phyloP scores from a whole-genome alignment of 2,329 filamentous ascomycete genomes.

The Apiospora phragmitis region DNA sequence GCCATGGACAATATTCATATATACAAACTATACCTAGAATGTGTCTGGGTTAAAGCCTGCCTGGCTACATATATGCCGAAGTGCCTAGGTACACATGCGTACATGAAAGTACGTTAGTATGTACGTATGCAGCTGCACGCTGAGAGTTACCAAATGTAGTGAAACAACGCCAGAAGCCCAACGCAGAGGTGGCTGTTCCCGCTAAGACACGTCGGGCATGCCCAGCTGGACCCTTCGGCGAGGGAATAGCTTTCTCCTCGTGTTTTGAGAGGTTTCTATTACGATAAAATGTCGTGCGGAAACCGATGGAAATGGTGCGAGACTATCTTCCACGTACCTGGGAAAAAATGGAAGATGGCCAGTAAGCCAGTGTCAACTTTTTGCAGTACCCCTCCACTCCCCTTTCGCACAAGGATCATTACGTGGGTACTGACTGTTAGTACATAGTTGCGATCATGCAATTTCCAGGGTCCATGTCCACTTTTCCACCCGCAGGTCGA shows the following conservation, averaged over 20 bases:
- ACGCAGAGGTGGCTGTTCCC: neutral
- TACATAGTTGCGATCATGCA: constrained; percentile 1
- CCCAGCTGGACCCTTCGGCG: neutral
- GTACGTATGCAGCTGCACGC: neutral
- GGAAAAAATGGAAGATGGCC: too few species aligned
- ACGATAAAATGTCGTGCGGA: neutral
- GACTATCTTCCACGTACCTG: neutral
- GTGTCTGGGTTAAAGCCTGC: neutral
- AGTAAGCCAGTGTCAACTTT: neutral
- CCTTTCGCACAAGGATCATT: neutral
- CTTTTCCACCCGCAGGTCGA: neutral
- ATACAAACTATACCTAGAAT: neutral
- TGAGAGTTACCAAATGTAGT: neutral
- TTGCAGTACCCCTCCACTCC: neutral
- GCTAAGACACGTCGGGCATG: neutral
- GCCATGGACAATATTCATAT: too few species aligned
- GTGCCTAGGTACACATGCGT: neutral
- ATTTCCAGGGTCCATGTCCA: constrained; percentile 3
- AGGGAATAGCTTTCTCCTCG: neutral
- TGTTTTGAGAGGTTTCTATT: neutral
- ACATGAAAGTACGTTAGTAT: neutral
- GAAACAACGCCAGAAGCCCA: constrained; percentile 3
- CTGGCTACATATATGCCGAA: neutral
- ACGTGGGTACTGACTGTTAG: neutral
- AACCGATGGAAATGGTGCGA: neutral